Conservation (phyloP, 768 basidiomycete species). For the Candolleomyces aberdarensis region DNA sequence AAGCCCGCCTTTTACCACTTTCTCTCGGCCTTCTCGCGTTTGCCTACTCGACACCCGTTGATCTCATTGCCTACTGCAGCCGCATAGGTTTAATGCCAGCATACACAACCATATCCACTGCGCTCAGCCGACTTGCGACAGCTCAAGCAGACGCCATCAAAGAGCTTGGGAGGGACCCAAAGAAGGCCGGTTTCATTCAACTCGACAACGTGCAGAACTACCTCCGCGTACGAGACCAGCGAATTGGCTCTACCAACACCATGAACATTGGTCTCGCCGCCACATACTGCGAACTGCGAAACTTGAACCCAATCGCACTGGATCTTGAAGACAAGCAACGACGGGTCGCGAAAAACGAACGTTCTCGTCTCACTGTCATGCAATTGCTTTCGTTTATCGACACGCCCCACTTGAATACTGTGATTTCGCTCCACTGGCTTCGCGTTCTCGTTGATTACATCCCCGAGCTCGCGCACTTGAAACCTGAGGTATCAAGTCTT, state of each 20-base stretch:
- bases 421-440: slow-evolving; percentile 24
- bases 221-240: neutral
- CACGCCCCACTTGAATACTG: slow-evolving; percentile 17
- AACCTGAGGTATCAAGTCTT: slow-evolving; percentile 15
- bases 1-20: neutral
- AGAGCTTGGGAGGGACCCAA: neutral
- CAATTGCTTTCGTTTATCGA: slow-evolving; percentile 22
- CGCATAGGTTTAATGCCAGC: neutral
- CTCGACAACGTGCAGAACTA: neutral
- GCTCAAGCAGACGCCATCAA: neutral
- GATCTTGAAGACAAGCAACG: slow-evolving; percentile 19
- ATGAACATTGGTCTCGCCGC: neutral
- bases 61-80: neutral
- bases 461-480: slow-evolving; percentile 18
- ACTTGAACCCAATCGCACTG: slow-evolving; percentile 13
- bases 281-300: neutral
- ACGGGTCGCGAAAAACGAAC: slow-evolving; percentile 5
- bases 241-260: neutral
- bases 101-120: neutral
- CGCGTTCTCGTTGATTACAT: slow-evolving; percentile 19
- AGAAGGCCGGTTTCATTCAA: neutral
- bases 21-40: neutral
- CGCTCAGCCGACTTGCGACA: neutral
- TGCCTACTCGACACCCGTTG: neutral
- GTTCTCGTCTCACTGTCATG: slow-evolving; percentile 17